Evolutionary conservation across 768 basidiomycete species (phyloP).

Genomic region (Russula olivacea): DNA sequence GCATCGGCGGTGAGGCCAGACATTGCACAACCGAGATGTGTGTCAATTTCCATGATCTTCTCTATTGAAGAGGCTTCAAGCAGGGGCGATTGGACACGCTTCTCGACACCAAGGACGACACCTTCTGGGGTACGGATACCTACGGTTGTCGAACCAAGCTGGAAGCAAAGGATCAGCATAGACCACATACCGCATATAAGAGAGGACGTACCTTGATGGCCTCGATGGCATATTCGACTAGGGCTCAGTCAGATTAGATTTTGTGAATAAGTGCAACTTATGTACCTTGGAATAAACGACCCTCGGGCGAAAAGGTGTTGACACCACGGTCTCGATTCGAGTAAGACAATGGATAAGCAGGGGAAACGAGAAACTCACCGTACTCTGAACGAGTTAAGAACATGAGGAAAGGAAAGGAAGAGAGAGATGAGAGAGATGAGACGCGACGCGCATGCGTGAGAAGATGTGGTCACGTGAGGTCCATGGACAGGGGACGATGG

Average conservation of each 20-base stretch:
- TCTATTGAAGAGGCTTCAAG: conserved; percentile 95
- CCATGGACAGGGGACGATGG: neutral
- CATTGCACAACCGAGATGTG: conserved; percentile 97
- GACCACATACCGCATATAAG: neutral
- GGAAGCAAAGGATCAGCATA: conserved; percentile 16
- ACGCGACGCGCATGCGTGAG: conserved; percentile 23
- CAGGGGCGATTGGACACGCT: conserved; percentile 94
- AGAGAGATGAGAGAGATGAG: neutral
- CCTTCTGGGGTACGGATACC: conserved; percentile 89
- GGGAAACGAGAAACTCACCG: conserved; percentile 40
- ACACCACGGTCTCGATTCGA: conserved; percentile 79
- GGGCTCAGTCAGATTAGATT: conserved; percentile 23
- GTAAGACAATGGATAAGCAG: conserved; percentile 3
- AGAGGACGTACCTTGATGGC: conserved; percentile 79
- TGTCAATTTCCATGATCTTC: conserved; percentile 99
- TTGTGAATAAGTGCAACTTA: neutral
- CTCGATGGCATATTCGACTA: conserved; percentile 99
- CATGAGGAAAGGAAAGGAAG: conserved; percentile 41
- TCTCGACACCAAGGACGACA: conserved; percentile 93
- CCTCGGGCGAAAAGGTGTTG: conserved; percentile 98
- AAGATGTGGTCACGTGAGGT: conserved; percentile 9
- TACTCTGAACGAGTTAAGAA: conserved; percentile 96
- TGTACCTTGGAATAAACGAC: conserved; percentile 94
- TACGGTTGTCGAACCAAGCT: conserved; percentile 98
- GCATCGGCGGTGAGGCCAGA: conserved; percentile 96